Percentiles rank a stretch among this genome's conserved stretches.
These are phyloP conservation scores for Madurella fahalii DNA, from an alignment of 2,329 filamentous ascomycete genomes.

Conservation along the genomic window DNA sequence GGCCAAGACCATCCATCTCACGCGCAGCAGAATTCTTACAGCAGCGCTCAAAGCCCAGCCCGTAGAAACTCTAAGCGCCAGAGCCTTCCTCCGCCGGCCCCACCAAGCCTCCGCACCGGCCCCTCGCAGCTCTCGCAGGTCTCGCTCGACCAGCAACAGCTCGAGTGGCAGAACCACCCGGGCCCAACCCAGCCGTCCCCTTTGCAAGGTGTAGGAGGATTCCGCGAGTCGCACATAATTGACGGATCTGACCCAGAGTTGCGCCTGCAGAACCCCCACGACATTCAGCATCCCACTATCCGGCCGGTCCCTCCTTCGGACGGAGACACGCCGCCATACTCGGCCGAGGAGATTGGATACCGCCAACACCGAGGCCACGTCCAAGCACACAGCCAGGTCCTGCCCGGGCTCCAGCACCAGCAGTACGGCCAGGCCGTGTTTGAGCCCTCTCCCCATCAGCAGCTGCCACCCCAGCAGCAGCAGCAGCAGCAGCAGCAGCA, in stretches of 20 bases:
- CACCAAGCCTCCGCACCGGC: conserved; percentile 41
- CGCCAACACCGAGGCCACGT: conserved; percentile 37
- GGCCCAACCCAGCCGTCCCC: conserved; percentile 40
- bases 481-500: neutral
- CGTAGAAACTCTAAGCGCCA: conserved; percentile 56
- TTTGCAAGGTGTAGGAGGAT: conserved; percentile 41
- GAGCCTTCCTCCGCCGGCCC: conserved; percentile 42
- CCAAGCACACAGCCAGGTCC: conserved; percentile 35
- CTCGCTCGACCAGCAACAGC: conserved; percentile 34
- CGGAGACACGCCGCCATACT: conserved; percentile 42
- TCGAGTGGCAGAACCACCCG: conserved; percentile 34
- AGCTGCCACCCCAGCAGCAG: conserved; percentile 18
- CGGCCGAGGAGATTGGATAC: conserved; percentile 41
- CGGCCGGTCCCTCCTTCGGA: conserved; percentile 46
- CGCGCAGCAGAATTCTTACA: conserved; percentile 39
- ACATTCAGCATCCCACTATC: conserved; percentile 39
- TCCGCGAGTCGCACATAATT: conserved; percentile 32
- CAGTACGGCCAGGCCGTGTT: conserved; percentile 37
- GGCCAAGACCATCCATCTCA: conserved; percentile 27
- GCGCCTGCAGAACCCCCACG: conserved; percentile 39
- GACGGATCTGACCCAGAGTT: conserved; percentile 39
- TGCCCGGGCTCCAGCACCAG: conserved; percentile 37
- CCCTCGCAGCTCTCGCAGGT: conserved; percentile 37
- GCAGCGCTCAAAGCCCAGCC: conserved; percentile 45
- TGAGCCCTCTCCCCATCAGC: conserved; percentile 40